These are phyloP conservation scores for Mycena pura DNA, from an alignment of 768 basidiomycete genomes.

Conservation along the genomic window DNA sequence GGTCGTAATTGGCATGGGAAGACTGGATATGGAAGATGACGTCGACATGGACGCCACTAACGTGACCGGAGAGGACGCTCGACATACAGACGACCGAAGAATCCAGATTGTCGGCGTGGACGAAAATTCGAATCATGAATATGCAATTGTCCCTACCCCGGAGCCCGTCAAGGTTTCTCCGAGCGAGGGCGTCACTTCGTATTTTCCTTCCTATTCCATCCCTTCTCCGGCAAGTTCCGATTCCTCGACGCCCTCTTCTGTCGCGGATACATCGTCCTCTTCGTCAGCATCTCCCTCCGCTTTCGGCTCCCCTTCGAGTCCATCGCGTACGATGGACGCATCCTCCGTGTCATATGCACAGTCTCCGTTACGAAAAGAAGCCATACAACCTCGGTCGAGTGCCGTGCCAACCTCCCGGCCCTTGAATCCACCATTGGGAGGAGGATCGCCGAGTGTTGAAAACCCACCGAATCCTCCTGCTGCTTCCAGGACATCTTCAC, in stretches of 20 bases:
- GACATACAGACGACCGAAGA: slow-evolving; percentile 24
- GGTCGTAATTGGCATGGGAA: slow-evolving; percentile 89
- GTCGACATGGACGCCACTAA: slow-evolving; percentile 39
- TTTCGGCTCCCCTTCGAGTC: not conserved
- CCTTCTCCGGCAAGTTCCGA: slow-evolving; percentile 33
- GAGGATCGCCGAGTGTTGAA: slow-evolving; percentile 4
- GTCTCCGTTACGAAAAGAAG: not conserved
- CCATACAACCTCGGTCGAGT: not conserved
- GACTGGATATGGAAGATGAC: slow-evolving; percentile 58
- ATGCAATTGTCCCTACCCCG: slow-evolving; percentile 20
- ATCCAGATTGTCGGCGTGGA: slow-evolving; percentile 20
- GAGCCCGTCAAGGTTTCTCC: slow-evolving; percentile 6
- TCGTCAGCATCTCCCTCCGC: slow-evolving; percentile 28
- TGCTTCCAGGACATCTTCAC: not conserved
- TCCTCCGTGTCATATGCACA: not conserved
- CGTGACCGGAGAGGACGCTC: slow-evolving; percentile 21
- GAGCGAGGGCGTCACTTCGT: slow-evolving; percentile 51
- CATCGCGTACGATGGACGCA: not conserved
- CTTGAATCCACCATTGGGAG: not conserved
- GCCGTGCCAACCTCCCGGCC: not conserved
- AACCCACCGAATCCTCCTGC: not conserved
- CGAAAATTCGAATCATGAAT: slow-evolving; percentile 21
- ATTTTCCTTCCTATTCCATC: slow-evolving; percentile 49
- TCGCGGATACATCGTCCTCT: slow-evolving; percentile 30
- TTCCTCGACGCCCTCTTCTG: slow-evolving; percentile 34